These are phyloP conservation scores for Hemerocallis citrina DNA, from an alignment of 106 monocot species.

Conservation along the genomic window DNA sequence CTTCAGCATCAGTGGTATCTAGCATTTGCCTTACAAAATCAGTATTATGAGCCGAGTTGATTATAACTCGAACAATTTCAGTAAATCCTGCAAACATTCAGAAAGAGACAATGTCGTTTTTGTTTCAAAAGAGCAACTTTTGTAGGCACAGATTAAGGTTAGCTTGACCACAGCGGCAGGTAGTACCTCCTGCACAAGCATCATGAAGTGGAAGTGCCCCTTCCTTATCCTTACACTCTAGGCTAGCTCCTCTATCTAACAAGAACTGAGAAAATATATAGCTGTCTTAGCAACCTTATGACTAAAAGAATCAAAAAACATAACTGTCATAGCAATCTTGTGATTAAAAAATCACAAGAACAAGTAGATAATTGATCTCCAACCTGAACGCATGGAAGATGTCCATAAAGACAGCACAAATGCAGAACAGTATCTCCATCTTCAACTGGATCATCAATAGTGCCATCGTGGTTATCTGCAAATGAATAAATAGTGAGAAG, in stretches of 20 bases:
- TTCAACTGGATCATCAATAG: conserved; percentile 57
- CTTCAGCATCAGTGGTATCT: conserved; percentile 59
- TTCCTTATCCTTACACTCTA: conserved; percentile 83
- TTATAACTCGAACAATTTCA: conserved; percentile 65
- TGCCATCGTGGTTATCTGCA: conserved; percentile 38
- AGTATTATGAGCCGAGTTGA: conserved; percentile 34
- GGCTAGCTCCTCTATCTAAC: conserved; percentile 66
- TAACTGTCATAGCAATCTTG: no score
- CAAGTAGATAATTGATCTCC: background rate
- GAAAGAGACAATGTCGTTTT: no score
- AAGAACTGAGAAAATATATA: conserved; percentile 40
- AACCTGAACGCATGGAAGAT: conserved; percentile 55
- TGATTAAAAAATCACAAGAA: no score
- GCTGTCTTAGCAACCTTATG: background rate
- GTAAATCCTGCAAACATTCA: conserved; percentile 46
- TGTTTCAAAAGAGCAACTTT: no score
- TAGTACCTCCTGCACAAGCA: conserved; percentile 94
- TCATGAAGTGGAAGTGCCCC: conserved; percentile 95
- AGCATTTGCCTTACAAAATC: conserved; percentile 47
- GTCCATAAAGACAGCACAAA: conserved; percentile 60
- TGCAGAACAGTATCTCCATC: conserved; percentile 66
- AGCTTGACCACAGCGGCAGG: background rate
- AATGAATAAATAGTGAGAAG: background rate
- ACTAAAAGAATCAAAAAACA: conserved; percentile 1
- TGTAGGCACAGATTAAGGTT: no score